Base-by-base conservation (phyloP, 2,329 filamentous ascomycete genomes). In the Knoxdaviesia capensis region DNA sequence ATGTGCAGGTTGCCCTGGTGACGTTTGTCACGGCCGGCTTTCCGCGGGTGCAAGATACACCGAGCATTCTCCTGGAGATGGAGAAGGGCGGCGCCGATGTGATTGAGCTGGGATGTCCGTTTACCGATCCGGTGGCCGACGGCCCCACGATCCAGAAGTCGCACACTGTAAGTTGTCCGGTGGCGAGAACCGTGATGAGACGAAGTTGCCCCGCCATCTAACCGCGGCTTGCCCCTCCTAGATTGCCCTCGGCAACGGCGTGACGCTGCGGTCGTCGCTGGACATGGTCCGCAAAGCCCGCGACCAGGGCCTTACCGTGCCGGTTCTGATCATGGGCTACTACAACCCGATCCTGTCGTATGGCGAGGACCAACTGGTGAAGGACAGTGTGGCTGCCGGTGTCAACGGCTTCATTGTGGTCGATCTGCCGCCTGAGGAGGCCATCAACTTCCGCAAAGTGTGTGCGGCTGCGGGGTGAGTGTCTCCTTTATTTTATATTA, bases 391-490 rank as follows among this genome's bases (percentile, higher is more conserved):
- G 56, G 74, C 75, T 43, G 81, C 84, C 3, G 85, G 87, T 30
- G 76, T 93, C 56, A 94, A 94, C 61, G 88, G 90, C 45, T 96
- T 96, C 63, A 94, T 98, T 53, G 79, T 96, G 56, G 88, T 94
- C 44, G 88, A 98, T 57, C 62, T 98, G 53, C 88, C 90, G 9
- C 88, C 88, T 3, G 88, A 96, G 69, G 88, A 98, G 67, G 88
- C 90, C 48, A 71, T 94, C 41, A 79, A 82, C 45, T 98, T 96
- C 70, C 75, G 87, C 57, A 78, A 82, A 56, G 74, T 81, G 52
- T 94, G 87, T 20, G 20, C 20, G 20, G 20, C 65, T 77, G 71
- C 45, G 78, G 68, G 54, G 82, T 77, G 56, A 79, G 6, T 32
- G 38, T 6, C 38, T 11, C 7, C 1, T 34, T 31, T 34, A 4